Conservation (phyloP, 73 alveolate species). For the Tetrahymena malaccensis region DNA sequence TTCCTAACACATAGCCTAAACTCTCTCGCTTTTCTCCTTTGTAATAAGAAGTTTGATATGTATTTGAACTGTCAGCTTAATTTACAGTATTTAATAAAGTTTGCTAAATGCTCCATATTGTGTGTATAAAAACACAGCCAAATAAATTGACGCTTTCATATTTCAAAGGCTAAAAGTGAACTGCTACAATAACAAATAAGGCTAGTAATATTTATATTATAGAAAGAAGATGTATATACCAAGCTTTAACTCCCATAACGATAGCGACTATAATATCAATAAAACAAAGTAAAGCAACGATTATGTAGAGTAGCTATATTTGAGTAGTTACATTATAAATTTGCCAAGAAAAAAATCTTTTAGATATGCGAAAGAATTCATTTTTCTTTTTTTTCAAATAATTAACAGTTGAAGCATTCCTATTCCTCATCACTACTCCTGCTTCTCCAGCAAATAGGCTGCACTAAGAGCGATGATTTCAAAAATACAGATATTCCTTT, state of each 20-base stretch:
- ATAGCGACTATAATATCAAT: background rate
- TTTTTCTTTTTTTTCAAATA: background rate
- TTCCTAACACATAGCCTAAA: background rate
- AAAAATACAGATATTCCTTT: background rate
- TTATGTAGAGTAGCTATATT: background rate
- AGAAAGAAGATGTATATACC: background rate
- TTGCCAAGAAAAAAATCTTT: background rate
- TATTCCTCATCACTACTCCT: background rate
- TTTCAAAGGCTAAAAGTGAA: background rate
- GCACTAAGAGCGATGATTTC: background rate
- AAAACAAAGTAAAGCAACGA: background rate
- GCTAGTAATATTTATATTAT: background rate
- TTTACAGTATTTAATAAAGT: background rate
- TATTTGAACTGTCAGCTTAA: background rate
- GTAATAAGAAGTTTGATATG: background rate
- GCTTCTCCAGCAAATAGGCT: background rate
- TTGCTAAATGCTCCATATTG: background rate
- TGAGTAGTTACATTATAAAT: background rate
- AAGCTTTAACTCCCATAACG: background rate
- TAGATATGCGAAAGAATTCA: background rate
- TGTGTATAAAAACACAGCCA: background rate
- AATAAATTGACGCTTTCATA: background rate
- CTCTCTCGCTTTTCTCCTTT: background rate
- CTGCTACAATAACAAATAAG: background rate
- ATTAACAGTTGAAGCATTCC: background rate